phyloP scores from a whole-genome alignment of 805 yeast species.

The Kockiozyma suomiensis region DNA sequence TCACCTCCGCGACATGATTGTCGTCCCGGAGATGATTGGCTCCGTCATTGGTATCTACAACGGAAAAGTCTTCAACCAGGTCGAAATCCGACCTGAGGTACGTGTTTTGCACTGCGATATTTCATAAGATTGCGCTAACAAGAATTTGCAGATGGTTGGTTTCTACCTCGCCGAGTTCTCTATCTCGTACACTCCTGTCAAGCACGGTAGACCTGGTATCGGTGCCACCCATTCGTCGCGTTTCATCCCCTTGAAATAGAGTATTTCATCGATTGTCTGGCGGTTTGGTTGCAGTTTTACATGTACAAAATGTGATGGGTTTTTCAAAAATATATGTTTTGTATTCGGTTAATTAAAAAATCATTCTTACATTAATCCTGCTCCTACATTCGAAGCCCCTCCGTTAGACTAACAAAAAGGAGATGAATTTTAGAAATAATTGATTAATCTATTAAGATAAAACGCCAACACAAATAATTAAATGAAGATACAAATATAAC shows the following conservation, averaged over 20 bases:
- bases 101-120: not conserved
- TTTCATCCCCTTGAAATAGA: conserved; percentile 39
- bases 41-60: conserved; percentile 98
- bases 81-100: conserved; percentile 91
- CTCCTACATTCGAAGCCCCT: no score
- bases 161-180: conserved; percentile 99
- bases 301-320: conserved; percentile 24
- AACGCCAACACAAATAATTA: not conserved
- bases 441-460: not conserved
- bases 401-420: not conserved
- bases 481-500: not conserved
- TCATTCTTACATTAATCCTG: not conserved
- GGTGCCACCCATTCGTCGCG: conserved; percentile 53
- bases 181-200: conserved; percentile 98
- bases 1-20: conserved; percentile 97
- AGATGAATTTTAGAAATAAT: not conserved
- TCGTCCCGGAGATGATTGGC: conserved; percentile 99
- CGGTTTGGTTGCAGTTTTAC: not conserved
- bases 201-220: conserved; percentile 98
- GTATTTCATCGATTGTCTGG: not conserved
- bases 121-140: not conserved
- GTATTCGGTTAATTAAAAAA: conserved; percentile 8
- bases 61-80: conserved; percentile 99
- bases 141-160: conserved; percentile 74
- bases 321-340: conserved; percentile 1